Conservation (phyloP, 2,329 filamentous ascomycete species). For the Stagonosporopsis chrysanthemi region DNA sequence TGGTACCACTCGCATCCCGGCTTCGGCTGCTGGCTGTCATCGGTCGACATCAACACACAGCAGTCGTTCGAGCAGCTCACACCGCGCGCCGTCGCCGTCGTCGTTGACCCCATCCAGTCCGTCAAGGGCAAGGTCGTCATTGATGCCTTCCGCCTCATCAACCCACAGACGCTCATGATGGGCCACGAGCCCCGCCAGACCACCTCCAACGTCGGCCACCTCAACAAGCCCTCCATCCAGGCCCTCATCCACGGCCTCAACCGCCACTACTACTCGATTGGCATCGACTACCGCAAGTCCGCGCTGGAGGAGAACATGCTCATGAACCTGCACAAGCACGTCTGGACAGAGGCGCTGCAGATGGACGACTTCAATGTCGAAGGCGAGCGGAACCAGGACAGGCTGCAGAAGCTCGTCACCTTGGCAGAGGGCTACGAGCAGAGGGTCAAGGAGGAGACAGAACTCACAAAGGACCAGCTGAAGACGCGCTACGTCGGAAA, state of each 20-base stretch:
- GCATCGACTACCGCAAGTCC: slow-evolving; percentile 97
- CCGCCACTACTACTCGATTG: slow-evolving; percentile 98
- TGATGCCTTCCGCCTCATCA: slow-evolving; percentile 97
- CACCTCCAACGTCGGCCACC: slow-evolving; percentile 94
- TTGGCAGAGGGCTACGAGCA: slow-evolving; percentile 98
- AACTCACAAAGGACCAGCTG: slow-evolving; percentile 94
- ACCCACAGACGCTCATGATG: slow-evolving; percentile 96
- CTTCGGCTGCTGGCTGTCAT: slow-evolving; percentile 98
- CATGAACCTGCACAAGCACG: slow-evolving; percentile 99
- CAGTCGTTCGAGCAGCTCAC: slow-evolving; percentile 99
- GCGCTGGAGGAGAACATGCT: slow-evolving; percentile 99
- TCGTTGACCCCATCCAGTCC: slow-evolving; percentile 98
- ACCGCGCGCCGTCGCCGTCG: slow-evolving; percentile 93
- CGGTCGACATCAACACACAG: slow-evolving; percentile 99
- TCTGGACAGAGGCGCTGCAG: slow-evolving; percentile 96
- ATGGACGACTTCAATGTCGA: slow-evolving; percentile 96
- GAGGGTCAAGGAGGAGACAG: slow-evolving; percentile 97
- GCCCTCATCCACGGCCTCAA: slow-evolving; percentile 98
- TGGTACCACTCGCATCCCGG: slow-evolving; percentile 99
- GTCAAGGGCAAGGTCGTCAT: slow-evolving; percentile 99
- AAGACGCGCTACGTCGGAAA: slow-evolving; percentile 99
- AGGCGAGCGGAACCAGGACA: slow-evolving; percentile 83
- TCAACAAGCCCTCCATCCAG: slow-evolving; percentile 99
- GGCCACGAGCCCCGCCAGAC: slow-evolving; percentile 97
- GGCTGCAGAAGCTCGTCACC: slow-evolving; percentile 82